These are phyloP conservation scores for Exophiala dermatitidis DNA, from an alignment of 2,329 filamentous ascomycete species.

Conservation along the genomic window DNA sequence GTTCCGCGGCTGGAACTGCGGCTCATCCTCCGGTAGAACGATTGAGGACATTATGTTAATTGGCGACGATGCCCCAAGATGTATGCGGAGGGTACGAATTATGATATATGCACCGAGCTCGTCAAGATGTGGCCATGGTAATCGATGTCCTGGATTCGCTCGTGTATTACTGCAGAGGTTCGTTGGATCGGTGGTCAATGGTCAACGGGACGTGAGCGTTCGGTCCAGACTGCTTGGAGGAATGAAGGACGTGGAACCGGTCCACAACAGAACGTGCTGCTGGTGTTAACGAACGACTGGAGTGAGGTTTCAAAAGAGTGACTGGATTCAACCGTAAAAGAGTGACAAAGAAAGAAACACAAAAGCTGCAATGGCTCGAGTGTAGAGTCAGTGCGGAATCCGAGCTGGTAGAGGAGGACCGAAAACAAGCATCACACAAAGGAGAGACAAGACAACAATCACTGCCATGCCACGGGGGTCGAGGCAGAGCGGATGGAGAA, in stretches of 20 bases:
- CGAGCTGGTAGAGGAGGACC: background rate
- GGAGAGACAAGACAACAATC: background rate
- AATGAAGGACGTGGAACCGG: slow-evolving; percentile 16
- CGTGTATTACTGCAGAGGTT: background rate
- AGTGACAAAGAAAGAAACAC: slow-evolving; percentile 17
- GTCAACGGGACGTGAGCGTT: slow-evolving; percentile 8
- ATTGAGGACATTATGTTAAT: slow-evolving; percentile 12
- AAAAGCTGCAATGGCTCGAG: background rate
- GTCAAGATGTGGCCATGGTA: slow-evolving; percentile 3
- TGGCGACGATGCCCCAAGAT: background rate
- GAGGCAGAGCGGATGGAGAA: background rate
- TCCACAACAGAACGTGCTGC: slow-evolving; percentile 13
- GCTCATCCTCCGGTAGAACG: slow-evolving; percentile 18
- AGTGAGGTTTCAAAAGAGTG: slow-evolving; percentile 25
- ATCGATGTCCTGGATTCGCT: background rate
- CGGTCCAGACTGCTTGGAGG: slow-evolving; percentile 14
- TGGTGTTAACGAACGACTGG: slow-evolving; percentile 24
- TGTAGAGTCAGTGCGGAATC: slow-evolving; percentile 7
- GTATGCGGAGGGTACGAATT: background rate
- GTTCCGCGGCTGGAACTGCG: slow-evolving; percentile 19
- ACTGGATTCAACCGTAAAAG: slow-evolving; percentile 14
- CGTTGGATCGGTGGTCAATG: background rate
- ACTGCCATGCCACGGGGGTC: too few species aligned
- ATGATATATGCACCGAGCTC: background rate
- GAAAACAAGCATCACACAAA: background rate